Base-by-base conservation (phyloP, 208 protist genomes). In the Leishmania lainsoni region DNA sequence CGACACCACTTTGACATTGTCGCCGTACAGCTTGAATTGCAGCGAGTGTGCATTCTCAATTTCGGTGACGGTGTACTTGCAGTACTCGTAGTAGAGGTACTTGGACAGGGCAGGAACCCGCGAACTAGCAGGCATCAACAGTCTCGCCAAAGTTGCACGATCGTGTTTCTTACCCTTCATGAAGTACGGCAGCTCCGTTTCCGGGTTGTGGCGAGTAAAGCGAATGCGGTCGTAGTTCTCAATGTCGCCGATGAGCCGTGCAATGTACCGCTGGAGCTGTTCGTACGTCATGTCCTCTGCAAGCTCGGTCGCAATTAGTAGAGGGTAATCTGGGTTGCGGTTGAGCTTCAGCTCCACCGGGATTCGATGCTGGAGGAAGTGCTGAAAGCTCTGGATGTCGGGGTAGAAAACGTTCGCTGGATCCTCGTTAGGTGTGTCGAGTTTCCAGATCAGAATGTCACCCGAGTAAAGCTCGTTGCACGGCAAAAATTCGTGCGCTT, bases 81-180 rank as follows among this genome's bases (percentile, higher is more conserved):
- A 96, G 81, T 91, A 93, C 80, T 97, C 94, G 79, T 94, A 97
- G 83, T 97, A 97, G 70, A 97, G 83, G 74, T 85, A 89, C 76
- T 83, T 87, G 63, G 91, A 94, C 56, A 91, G 83, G 16, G 78
- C 32, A 16, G 83, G 79, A 59, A 84, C 76, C 45, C 88, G 88
- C 72, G 63, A 77, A 70, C 86, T 87, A 5, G 91, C 87, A 49
- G 92, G 94, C 73, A 90, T 94, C 32, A 97, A 86, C 83, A 97
- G 84, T 65, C 89, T 88, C 58, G 78, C 84, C 59, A 97, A 84
- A 8, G 90, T 96, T 9, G 89, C 83, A 20, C 90, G 88, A 81
- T 95, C 91, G 32, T 83, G 85, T 77, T 90, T 92, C 75, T 89
- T 96, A 3, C 88, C 91, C 75, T 96, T 96, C 94, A 96, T 96